These are phyloP conservation scores for Alternaria gansuensis DNA, from an alignment of 2,329 filamentous ascomycete species.

Conservation along the genomic window DNA sequence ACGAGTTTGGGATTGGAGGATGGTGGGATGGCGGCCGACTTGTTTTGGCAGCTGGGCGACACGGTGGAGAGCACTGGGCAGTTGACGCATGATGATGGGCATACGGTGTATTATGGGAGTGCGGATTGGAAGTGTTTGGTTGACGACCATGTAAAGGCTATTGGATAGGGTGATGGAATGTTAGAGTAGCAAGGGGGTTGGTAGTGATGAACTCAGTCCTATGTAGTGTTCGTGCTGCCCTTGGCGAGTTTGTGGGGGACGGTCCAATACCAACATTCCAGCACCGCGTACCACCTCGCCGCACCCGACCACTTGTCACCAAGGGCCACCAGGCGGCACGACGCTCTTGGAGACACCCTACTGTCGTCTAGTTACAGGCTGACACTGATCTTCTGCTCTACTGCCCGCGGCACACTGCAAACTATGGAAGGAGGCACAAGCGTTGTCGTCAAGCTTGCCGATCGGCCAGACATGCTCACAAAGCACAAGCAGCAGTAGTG, in stretches of 20 bases:
- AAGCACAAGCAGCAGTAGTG: slow-evolving; percentile 7
- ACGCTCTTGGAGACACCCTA: slow-evolving; percentile 1
- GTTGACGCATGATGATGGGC: slow-evolving; percentile 43
- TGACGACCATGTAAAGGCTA: slow-evolving; percentile 37
- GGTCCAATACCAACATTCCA: slow-evolving; percentile 10
- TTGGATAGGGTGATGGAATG: slow-evolving; percentile 26
- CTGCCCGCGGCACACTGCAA: slow-evolving; percentile 3
- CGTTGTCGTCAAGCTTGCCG: slow-evolving; percentile 2
- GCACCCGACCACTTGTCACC: slow-evolving; percentile 10
- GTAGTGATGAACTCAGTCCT: neutral
- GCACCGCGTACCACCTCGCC: slow-evolving; percentile 8
- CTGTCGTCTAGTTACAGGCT: slow-evolving; percentile 6
- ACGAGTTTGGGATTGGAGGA: slow-evolving; percentile 35
- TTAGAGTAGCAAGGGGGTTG: neutral
- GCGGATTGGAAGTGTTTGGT: slow-evolving; percentile 47
- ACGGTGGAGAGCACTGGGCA: slow-evolving; percentile 32
- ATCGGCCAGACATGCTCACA: slow-evolving; percentile 8
- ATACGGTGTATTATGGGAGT: slow-evolving; percentile 45
- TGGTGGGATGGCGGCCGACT: slow-evolving; percentile 45
- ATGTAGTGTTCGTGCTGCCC: neutral
- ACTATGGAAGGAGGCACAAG: slow-evolving; percentile 1
- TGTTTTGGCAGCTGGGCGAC: slow-evolving; percentile 49
- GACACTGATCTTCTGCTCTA: slow-evolving; percentile 6
- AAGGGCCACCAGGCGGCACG: slow-evolving; percentile 5
- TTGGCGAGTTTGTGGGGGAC: slow-evolving; percentile 3